phyloP scores from a whole-genome alignment of 1,284 basidiomycete species.

The Leccinum discolor region DNA sequence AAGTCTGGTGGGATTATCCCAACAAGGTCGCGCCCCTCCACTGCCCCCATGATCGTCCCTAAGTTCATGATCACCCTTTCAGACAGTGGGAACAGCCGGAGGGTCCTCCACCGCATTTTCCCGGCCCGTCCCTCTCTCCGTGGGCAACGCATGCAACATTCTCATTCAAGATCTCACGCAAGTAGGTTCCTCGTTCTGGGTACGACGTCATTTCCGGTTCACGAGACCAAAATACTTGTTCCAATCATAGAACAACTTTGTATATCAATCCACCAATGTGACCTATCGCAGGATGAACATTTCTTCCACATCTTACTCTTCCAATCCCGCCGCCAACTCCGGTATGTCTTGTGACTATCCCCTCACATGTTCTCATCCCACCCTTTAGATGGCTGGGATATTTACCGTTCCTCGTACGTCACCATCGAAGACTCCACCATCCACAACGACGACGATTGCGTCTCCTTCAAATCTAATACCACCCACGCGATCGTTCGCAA shows the following conservation, averaged over 20 bases:
- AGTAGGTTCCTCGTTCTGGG: constrained; percentile 38
- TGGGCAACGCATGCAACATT: constrained; percentile 47
- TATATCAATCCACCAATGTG: constrained; percentile 29
- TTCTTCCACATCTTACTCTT: constrained; percentile 26
- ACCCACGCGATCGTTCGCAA: constrained; percentile 15
- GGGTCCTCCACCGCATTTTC: constrained; percentile 38
- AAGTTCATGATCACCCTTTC: constrained; percentile 10
- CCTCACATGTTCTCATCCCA: not conserved
- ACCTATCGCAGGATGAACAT: constrained; percentile 27
- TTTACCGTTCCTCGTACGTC: constrained; percentile 42
- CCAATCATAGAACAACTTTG: constrained; percentile 27
- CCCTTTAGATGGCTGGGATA: constrained; percentile 46
- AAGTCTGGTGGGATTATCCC: constrained; percentile 39
- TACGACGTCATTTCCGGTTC: not conserved
- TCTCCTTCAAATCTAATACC: constrained; percentile 30
- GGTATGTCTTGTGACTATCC: constrained; percentile 3
- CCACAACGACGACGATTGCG: constrained; percentile 48
- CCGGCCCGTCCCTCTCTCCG: constrained; percentile 46
- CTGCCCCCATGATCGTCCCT: not conserved
- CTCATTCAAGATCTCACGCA: constrained; percentile 41
- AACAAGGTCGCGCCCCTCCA: constrained; percentile 14
- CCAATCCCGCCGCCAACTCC: constrained; percentile 22
- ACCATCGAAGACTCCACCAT: constrained; percentile 39
- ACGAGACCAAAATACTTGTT: not conserved
- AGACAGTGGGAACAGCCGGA: constrained; percentile 19